phyloP scores from a whole-genome alignment of 768 basidiomycete genomes.

The Epithele typhae region DNA sequence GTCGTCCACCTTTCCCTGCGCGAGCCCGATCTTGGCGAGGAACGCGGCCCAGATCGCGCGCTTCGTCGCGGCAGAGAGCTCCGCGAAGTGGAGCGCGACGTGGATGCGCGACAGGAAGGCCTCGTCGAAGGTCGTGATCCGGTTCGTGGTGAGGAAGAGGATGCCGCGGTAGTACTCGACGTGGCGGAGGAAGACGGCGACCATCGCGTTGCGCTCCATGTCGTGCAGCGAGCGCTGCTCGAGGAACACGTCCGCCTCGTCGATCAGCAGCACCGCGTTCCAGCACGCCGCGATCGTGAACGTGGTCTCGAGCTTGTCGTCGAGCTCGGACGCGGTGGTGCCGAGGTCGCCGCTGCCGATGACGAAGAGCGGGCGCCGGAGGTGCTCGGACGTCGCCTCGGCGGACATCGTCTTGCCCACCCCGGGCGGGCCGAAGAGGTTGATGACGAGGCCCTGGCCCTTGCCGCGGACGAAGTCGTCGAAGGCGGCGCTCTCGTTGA shows the following conservation, averaged over 20 bases:
- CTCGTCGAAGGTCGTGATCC: conserved; percentile 53
- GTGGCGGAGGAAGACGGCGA: conserved; percentile 46
- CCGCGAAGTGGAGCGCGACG: conserved; percentile 36
- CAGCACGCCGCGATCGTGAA: conserved; percentile 29
- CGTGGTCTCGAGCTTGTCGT: conserved; percentile 21
- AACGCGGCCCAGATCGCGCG: conserved; percentile 25
- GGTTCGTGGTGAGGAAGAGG: conserved; percentile 37
- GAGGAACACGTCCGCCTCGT: conserved; percentile 15
- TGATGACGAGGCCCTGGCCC: conserved; percentile 31
- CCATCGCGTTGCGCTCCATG: conserved; percentile 57
- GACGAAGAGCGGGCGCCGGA: conserved; percentile 13
- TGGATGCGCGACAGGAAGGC: conserved; percentile 67
- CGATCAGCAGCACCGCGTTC: conserved; percentile 30
- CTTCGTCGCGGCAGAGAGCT: conserved; percentile 22
- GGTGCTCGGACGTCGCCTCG: conserved; percentile 22
- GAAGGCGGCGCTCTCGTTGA: conserved; percentile 15
- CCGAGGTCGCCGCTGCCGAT: conserved; percentile 13
- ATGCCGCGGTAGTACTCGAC: conserved; percentile 34
- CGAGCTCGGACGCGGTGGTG: conserved; percentile 23
- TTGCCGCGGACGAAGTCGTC: conserved; percentile 33
- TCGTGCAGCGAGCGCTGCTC: conserved; percentile 12
- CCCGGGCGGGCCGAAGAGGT: conserved; percentile 26
- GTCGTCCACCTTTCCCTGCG: conserved; percentile 27
- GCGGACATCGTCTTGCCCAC: conserved; percentile 26
- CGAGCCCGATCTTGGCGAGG: conserved; percentile 18